Conservation (phyloP, 2,329 filamentous ascomycete species). For the Paecilomyces niveus region DNA sequence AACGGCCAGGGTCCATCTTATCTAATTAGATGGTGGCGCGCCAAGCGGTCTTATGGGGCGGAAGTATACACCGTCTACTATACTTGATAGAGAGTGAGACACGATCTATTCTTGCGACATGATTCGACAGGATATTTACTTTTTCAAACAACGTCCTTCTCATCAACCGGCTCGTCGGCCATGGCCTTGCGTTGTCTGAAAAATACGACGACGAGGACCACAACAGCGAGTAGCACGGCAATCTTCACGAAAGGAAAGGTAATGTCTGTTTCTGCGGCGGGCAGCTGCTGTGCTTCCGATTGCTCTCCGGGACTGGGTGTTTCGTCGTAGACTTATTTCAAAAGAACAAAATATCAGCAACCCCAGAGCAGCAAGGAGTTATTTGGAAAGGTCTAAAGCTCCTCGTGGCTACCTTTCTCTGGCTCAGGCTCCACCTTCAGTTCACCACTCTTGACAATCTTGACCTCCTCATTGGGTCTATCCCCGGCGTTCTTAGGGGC, state of each 20-base stretch:
- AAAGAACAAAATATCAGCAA: constrained; percentile 26
- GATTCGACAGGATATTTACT: not conserved
- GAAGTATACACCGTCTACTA: not conserved
- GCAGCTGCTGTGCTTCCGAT: not conserved
- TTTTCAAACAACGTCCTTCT: not conserved
- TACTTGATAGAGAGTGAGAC: not conserved
- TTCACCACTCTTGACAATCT: constrained; percentile 61
- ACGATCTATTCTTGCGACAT: not conserved
- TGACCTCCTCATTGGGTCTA: constrained; percentile 53
- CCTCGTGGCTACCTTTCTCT: constrained; percentile 58
- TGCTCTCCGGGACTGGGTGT: not conserved
- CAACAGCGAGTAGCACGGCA: constrained; percentile 12
- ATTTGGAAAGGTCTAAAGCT: constrained; percentile 47
- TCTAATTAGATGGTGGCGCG: not conserved
- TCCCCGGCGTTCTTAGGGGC: constrained; percentile 50
- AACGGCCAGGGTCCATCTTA: not conserved
- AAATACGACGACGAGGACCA: constrained; percentile 12
- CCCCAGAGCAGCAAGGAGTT: constrained; percentile 16
- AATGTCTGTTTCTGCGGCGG: not conserved
- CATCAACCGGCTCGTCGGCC: not conserved
- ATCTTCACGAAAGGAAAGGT: constrained; percentile 4
- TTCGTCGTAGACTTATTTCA: constrained; percentile 11
- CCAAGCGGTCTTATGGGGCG: not conserved
- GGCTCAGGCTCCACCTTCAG: constrained; percentile 45
- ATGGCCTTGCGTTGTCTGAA: constrained; percentile 9